Evolutionary conservation across 2,329 filamentous ascomycete species (phyloP).

Genomic region (Colletotrichum sp.): DNA sequence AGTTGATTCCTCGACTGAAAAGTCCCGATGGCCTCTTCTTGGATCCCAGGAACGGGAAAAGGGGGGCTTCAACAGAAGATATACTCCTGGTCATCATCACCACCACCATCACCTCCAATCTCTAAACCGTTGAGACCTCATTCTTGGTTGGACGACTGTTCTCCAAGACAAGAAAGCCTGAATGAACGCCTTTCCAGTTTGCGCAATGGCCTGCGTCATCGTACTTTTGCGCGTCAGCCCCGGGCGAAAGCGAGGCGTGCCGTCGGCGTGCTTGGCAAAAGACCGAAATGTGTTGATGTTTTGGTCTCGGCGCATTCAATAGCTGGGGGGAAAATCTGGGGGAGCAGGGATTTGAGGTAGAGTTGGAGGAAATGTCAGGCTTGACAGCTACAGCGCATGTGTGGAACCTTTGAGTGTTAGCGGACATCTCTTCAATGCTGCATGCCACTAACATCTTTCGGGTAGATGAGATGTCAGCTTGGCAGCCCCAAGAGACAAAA

Average conservation of each 20-base stretch:
- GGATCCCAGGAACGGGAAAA: fast-evolving
- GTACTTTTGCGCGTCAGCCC: slow-evolving; percentile 9
- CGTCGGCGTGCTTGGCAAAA: slow-evolving; percentile 6
- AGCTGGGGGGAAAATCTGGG: neutral
- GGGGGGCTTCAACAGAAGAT: neutral
- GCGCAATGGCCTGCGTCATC: slow-evolving; percentile 11
- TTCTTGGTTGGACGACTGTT: neutral
- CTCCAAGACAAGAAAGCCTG: neutral
- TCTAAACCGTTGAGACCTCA: neutral
- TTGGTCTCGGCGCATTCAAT: neutral
- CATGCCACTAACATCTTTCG: fast-evolving
- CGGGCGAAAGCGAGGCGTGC: slow-evolving; percentile 13
- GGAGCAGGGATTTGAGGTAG: neutral
- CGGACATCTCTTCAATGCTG: neutral
- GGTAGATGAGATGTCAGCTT: neutral
- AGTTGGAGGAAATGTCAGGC: neutral
- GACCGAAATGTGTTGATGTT: neutral
- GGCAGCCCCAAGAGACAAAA: neutral
- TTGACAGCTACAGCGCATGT: neutral
- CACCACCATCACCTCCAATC: neutral
- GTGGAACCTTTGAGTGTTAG: neutral
- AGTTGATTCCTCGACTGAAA: neutral
- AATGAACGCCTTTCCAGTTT: neutral
- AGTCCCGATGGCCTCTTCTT: neutral
- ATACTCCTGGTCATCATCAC: neutral